Evolutionary conservation across 73 alveolate species (phyloP).

Genomic region (Paramecium primaurelia): DNA sequence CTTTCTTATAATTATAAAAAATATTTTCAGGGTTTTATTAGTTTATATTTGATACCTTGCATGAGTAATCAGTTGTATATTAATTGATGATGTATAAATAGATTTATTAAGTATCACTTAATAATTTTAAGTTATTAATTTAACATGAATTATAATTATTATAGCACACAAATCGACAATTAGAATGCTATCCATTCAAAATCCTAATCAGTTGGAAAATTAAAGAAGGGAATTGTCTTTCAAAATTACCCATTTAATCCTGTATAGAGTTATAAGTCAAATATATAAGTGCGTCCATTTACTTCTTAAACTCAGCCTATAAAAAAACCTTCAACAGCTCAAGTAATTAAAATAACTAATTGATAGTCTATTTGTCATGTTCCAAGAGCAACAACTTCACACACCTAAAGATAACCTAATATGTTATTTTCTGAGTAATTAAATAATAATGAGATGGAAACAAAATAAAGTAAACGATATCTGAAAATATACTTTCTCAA

Average conservation of each 20-base stretch:
- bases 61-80: not conserved
- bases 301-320: constrained; percentile 10
- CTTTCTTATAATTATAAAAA: too few species aligned
- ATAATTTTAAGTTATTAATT: not conserved
- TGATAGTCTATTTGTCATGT: not conserved
- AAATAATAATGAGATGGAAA: not conserved
- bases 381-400: constrained; percentile 28
- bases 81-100: not conserved
- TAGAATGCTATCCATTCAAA: not conserved
- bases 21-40: too few species aligned
- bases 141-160: not conserved
- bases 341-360: not conserved
- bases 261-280: not conserved
- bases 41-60: too few species aligned
- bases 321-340: constrained; percentile 30
- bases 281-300: constrained; percentile 10
- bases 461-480: constrained; percentile 1
- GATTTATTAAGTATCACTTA: not conserved
- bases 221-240: constrained; percentile 19
- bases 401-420: not conserved
- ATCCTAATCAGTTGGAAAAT: constrained; percentile 9
- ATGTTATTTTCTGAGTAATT: not conserved
- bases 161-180: not conserved
- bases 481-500: constrained; percentile 6
- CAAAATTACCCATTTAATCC: constrained; percentile 25